Evolutionary conservation across 2,329 filamentous ascomycete genomes (phyloP).

Genomic region (Ascochyta fabae): DNA sequence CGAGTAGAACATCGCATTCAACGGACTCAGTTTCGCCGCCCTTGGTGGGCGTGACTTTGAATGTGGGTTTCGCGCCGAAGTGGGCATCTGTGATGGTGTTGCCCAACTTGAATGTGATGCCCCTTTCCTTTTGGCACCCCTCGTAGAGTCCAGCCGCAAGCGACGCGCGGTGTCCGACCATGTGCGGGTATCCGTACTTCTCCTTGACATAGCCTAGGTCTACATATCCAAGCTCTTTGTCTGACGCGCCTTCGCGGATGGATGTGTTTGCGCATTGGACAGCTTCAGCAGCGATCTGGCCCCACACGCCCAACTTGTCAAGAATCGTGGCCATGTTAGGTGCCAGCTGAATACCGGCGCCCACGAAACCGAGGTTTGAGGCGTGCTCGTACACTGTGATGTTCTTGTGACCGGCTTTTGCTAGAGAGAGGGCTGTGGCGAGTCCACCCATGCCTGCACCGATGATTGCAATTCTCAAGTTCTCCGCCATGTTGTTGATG

Average conservation of each 20-base stretch:
- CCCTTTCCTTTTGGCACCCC: constrained; percentile 68
- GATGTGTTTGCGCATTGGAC: constrained; percentile 74
- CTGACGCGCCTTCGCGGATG: constrained; percentile 73
- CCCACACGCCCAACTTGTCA: constrained; percentile 75
- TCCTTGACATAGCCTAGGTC: constrained; percentile 70
- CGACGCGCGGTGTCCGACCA: constrained; percentile 78
- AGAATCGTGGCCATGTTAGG: constrained; percentile 83
- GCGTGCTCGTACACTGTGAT: constrained; percentile 78
- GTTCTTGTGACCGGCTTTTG: constrained; percentile 75
- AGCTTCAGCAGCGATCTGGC: constrained; percentile 71
- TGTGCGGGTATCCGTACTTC: constrained; percentile 77
- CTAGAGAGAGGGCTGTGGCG: constrained; percentile 72
- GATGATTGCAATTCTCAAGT: constrained; percentile 41
- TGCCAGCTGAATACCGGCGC: constrained; percentile 83
- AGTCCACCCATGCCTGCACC: constrained; percentile 78
- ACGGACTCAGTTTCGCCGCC: constrained; percentile 62
- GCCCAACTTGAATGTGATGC: constrained; percentile 73
- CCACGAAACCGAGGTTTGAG: constrained; percentile 77
- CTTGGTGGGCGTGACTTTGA: constrained; percentile 64
- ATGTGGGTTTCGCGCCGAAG: constrained; percentile 63
- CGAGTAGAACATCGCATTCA: constrained; percentile 56
- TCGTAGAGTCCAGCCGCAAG: constrained; percentile 73
- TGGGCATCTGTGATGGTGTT: constrained; percentile 63
- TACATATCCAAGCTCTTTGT: constrained; percentile 74
- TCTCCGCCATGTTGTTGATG: constrained; percentile 35